These are phyloP conservation scores for Hortiboletus campestris DNA, from an alignment of 768 basidiomycete genomes.

Conservation along the genomic window DNA sequence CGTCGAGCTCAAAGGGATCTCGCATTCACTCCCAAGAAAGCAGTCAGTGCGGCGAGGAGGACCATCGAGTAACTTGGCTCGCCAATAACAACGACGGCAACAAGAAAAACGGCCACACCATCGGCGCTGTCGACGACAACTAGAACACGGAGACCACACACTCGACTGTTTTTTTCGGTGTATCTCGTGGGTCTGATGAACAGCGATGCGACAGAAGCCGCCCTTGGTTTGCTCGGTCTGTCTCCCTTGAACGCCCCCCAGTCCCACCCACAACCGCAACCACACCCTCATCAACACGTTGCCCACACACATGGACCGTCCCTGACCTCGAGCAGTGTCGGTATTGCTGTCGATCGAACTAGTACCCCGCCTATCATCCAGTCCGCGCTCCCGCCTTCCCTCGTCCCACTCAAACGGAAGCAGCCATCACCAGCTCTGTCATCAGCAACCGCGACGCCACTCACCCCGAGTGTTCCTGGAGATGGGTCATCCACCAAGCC, in stretches of 20 bases:
- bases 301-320: conserved; percentile 25
- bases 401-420: conserved; percentile 45
- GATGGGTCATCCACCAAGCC: conserved; percentile 15
- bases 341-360: conserved; percentile 26
- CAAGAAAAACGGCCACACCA: conserved; percentile 18
- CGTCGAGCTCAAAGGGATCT: conserved; percentile 13
- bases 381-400: conserved; percentile 21
- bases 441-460: conserved; percentile 7
- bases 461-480: neutral
- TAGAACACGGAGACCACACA: conserved; percentile 2
- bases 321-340: conserved; percentile 24
- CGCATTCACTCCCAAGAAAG: neutral
- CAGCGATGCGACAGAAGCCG: conserved; percentile 59
- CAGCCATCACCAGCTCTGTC: conserved; percentile 26
- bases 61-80: neutral
- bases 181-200: conserved; percentile 35
- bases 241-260: conserved; percentile 36
- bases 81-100: conserved; percentile 6
- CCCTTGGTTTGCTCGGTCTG: conserved; percentile 55
- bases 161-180: conserved; percentile 6
- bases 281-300: conserved; percentile 26
- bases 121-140: conserved; percentile 14
- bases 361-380: conserved; percentile 21
- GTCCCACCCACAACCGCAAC: conserved; percentile 26
- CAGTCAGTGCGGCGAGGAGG: conserved; percentile 4